These are phyloP conservation scores for Rosa rugosa DNA, from an alignment of 306 rosid species.

Conservation along the genomic window DNA sequence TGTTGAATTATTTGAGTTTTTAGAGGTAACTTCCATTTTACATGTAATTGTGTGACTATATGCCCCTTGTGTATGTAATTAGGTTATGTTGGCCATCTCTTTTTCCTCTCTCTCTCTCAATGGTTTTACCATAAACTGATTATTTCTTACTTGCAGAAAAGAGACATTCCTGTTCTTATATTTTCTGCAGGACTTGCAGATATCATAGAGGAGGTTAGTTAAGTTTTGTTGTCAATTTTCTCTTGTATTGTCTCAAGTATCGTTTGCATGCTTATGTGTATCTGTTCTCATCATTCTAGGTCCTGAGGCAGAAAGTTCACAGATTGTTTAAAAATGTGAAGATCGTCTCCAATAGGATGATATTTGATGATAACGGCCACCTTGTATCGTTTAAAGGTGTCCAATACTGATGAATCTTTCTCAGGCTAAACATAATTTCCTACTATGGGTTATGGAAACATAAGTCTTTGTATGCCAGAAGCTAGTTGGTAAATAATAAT, in stretches of 20 bases:
- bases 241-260: constrained; percentile 14
- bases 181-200: constrained; percentile 98
- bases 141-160: constrained; percentile 49
- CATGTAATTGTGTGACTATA: not conserved
- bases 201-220: constrained; percentile 86
- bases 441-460: not conserved
- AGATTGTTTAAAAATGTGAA: constrained; percentile 73
- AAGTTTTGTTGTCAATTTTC: constrained; percentile 21
- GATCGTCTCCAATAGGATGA: constrained; percentile 87
- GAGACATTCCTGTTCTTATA: constrained; percentile 79
- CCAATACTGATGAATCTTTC: constrained; percentile 8
- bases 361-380: constrained; percentile 55
- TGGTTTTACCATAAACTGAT: not conserved
- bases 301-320: constrained; percentile 79
- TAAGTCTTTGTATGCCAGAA: not conserved
- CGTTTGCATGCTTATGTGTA: constrained; percentile 17
- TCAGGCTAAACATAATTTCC: not conserved
- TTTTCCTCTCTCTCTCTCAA: not conserved
- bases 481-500: not conserved
- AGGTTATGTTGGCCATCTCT: not conserved
- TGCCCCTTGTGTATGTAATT: not conserved
- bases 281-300: constrained; percentile 43
- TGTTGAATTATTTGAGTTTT: constrained; percentile 66
- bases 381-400: constrained; percentile 84
- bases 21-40: constrained; percentile 52